Evolutionary conservation across 768 basidiomycete genomes (phyloP).

Genomic region (Termitomyces sp.): DNA sequence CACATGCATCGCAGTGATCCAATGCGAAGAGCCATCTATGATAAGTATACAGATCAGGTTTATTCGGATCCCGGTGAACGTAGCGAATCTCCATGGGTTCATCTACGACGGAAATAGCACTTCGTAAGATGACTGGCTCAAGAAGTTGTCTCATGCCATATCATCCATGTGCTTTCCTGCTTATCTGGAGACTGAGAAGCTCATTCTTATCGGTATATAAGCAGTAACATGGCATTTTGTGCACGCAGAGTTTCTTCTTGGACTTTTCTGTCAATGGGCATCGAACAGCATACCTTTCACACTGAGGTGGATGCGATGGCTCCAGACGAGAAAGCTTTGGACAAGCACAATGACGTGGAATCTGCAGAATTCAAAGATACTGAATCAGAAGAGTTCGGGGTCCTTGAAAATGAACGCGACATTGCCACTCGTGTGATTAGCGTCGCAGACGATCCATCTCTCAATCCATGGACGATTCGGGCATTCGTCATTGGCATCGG

Average conservation of each 20-base stretch:
- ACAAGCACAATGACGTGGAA: conserved; percentile 30
- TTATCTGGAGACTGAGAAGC: not conserved
- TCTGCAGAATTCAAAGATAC: conserved; percentile 17
- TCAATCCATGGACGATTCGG: conserved; percentile 43
- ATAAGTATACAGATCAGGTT: not conserved
- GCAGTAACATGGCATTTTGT: not conserved
- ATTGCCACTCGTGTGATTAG: conserved; percentile 41
- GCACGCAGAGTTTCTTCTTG: not conserved
- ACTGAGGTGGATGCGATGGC: conserved; percentile 3
- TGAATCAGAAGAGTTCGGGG: conserved; percentile 19
- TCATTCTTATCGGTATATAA: not conserved
- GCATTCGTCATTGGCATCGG: conserved; percentile 40
- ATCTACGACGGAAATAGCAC: not conserved
- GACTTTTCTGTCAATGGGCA: conserved; percentile 5
- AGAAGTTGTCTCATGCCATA: not conserved
- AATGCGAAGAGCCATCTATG: not conserved
- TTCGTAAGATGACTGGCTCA: not conserved
- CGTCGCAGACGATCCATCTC: conserved; percentile 37
- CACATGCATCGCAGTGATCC: not conserved
- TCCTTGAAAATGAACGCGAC: conserved; percentile 39
- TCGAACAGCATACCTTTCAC: not conserved
- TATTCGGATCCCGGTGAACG: not conserved
- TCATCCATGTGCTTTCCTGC: not conserved
- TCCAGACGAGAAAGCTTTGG: conserved; percentile 20
- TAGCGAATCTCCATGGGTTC: not conserved